Base-by-base conservation (phyloP, 495 filamentous ascomycete genomes). In the Aspergillus nanangensis region DNA sequence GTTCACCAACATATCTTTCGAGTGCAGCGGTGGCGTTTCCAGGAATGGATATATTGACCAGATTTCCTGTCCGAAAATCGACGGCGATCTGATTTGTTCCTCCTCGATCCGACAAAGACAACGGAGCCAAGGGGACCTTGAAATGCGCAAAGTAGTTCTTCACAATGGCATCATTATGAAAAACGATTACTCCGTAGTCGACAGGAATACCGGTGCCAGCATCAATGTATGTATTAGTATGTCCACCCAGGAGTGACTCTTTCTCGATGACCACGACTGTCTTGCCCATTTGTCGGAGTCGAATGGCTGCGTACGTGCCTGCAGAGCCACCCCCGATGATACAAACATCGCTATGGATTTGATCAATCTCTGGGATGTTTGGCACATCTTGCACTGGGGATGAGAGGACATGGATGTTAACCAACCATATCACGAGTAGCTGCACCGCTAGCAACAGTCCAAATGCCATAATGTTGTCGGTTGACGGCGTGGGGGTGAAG, bases 311-410 rank as follows among this genome's bases (percentile, higher is more conserved):
- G 47, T 75, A 75, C 1, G 69, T 76, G 10, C 75, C 76, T 8
- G 65, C 49, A 0, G 72, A 52, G 10, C 76, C 76, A 24, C 76
- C 75, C 7, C 74, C 76, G 20, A 77, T 63, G 40, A 78, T 66
- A 31, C 51, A 61, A 13, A 78, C 63, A 48, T 77, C 70, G 4
- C 25, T 5, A 29, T 5, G 5, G 25, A 29, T 29, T n/a, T n/a
- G n/a, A n/a, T n/a, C n/a, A n/a, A n/a, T n/a, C n/a, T n/a, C n/a
- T n/a, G n/a, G n/a, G n/a, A n/a, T n/a, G n/a, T n/a, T n/a, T n/a
- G n/a, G n/a, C n/a, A n/a, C n/a, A n/a, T n/a, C n/a, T n/a, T n/a
- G n/a, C n/a, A n/a, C n/a, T n/a, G n/a, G n/a, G n/a, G n/a, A n/a
- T n/a, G n/a, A n/a, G n/a, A n/a, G n/a, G n/a, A n/a, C n/a, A n/a